These are phyloP conservation scores for Saururus chinensis DNA, from an alignment of 164 flowering plant genomes.

Conservation along the genomic window DNA sequence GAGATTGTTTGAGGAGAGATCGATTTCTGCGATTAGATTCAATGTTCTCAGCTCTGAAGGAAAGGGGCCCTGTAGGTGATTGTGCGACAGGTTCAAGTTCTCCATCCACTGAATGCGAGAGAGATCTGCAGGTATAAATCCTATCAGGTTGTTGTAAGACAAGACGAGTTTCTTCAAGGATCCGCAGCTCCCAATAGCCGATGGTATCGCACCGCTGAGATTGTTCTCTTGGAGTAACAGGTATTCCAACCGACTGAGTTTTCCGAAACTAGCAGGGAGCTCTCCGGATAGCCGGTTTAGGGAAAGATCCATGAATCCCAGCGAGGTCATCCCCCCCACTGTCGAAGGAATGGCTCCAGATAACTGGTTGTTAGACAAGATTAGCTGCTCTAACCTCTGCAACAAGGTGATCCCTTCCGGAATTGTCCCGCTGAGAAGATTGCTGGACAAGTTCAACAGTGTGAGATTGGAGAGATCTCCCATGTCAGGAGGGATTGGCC, in stretches of 20 bases:
- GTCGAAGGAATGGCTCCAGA: slow-evolving; percentile 24
- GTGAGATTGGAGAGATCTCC: slow-evolving; percentile 21
- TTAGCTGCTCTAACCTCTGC: slow-evolving; percentile 25
- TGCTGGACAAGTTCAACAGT: slow-evolving; percentile 36
- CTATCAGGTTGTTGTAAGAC: slow-evolving; percentile 42
- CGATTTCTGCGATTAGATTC: slow-evolving; percentile 32
- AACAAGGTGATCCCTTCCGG: slow-evolving; percentile 37
- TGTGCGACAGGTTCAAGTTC: slow-evolving; percentile 48
- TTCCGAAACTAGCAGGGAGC: slow-evolving; percentile 36
- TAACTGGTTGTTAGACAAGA: slow-evolving; percentile 34
- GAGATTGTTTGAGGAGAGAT: slow-evolving; percentile 43
- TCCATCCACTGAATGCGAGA: slow-evolving; percentile 22
- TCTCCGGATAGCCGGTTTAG: slow-evolving; percentile 31
- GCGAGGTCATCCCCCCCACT: slow-evolving; percentile 19
- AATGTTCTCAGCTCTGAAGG: slow-evolving; percentile 45
- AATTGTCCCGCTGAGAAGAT: slow-evolving; percentile 34
- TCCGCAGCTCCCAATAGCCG: slow-evolving; percentile 29
- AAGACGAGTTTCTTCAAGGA: slow-evolving; percentile 38
- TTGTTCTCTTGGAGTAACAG: slow-evolving; percentile 42
- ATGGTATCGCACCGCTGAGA: slow-evolving; percentile 43
- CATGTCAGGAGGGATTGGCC: slow-evolving; percentile 32
- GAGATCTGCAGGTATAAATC: slow-evolving; percentile 34
- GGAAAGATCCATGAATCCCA: slow-evolving; percentile 47
- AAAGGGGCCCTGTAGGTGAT: slow-evolving; percentile 35
- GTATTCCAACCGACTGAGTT: slow-evolving; percentile 17